Base-by-base conservation (phyloP, 495 filamentous ascomycete species). In the Neurospora sp. region DNA sequence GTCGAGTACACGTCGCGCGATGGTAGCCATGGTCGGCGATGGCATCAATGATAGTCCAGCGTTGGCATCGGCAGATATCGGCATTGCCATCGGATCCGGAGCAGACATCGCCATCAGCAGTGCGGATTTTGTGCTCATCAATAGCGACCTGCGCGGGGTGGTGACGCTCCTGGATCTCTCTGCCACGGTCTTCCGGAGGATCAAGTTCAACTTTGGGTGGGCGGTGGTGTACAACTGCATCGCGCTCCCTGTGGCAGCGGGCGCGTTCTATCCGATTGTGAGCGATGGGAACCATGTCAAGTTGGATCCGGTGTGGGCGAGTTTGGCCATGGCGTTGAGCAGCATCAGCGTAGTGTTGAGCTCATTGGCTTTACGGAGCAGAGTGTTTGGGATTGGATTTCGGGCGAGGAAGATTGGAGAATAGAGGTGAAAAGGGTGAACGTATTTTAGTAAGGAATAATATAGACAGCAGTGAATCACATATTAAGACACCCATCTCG, bases 21-120 rank as follows among this genome's bases (percentile, higher is more conserved):
- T 81, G 39, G 77, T 86, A 3, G 84, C 84, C 74, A 86, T 86
- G 85, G 84, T 95, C 3, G 94, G 94, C 27, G 94, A 97, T 78
- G 94, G 94, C 71, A 92, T 96, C 80, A 97, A 97, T 80, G 94
- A 97, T 79, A 89, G 92, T 4, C 93, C 94, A 2, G 93, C 94
- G 16, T 87, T 97, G 39, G 88, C 91, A 7, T 87, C 87, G 23
- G 92, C 94, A 27, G 92, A 96, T 77, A 90, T 97, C 0, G 93
- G 92, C 70, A 91, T 97, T 70, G 92, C 94, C 20, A 90, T 97
- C 78, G 92, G 92, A 7, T 92, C 90, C 2, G 94, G 94, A 38
- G 92, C 90, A 0, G 94, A 97, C 76, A 90, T 97, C 10, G 94
- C 94, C 37, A 91, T 97, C 78, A 89, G 89, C 69, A 91, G 91